These are phyloP conservation scores for Porphyra umbilicalis DNA, from an alignment of 31 red algal species.

Conservation along the genomic window DNA sequence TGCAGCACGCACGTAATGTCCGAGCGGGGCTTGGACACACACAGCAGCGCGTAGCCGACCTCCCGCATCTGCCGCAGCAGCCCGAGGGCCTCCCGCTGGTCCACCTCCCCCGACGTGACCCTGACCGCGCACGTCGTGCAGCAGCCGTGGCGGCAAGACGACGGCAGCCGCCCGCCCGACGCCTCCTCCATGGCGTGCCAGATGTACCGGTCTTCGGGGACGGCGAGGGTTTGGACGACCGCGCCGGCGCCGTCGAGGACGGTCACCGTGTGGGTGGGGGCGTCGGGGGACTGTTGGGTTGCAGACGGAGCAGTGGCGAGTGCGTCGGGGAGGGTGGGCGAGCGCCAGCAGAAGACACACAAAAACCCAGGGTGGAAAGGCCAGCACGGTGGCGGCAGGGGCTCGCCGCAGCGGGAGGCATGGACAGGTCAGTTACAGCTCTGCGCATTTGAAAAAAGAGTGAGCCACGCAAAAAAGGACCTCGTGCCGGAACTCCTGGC, in stretches of 20 bases:
- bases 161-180: slow-evolving; percentile 52
- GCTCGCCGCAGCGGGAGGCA: too few relatives aligned
- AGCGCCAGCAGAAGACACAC: too few relatives aligned
- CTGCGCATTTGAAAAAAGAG: too few relatives aligned
- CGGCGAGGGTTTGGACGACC: slow-evolving; percentile 14
- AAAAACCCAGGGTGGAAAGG: too few relatives aligned
- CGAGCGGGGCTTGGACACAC: slow-evolving; percentile 76
- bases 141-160: slow-evolving; percentile 91
- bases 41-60: slow-evolving; percentile 83
- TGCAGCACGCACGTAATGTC: slow-evolving; percentile 79
- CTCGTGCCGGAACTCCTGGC: too few relatives aligned
- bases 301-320: too few relatives aligned
- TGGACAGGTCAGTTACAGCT: too few relatives aligned
- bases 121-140: slow-evolving; percentile 93
- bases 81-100: slow-evolving; percentile 84
- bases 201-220: slow-evolving; percentile 87
- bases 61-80: slow-evolving; percentile 71
- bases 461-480: too few relatives aligned
- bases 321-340: too few relatives aligned
- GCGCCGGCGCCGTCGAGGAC: slow-evolving; percentile 27
- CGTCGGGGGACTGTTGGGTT: slow-evolving; percentile 27
- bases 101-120: slow-evolving; percentile 31
- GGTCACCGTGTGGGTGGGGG: slow-evolving; percentile 47
- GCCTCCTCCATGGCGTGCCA: slow-evolving; percentile 73
- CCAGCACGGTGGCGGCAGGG: too few relatives aligned